These are phyloP conservation scores for Brassica carinata DNA, from an alignment of 345 rosid genomes.

Conservation along the genomic window DNA sequence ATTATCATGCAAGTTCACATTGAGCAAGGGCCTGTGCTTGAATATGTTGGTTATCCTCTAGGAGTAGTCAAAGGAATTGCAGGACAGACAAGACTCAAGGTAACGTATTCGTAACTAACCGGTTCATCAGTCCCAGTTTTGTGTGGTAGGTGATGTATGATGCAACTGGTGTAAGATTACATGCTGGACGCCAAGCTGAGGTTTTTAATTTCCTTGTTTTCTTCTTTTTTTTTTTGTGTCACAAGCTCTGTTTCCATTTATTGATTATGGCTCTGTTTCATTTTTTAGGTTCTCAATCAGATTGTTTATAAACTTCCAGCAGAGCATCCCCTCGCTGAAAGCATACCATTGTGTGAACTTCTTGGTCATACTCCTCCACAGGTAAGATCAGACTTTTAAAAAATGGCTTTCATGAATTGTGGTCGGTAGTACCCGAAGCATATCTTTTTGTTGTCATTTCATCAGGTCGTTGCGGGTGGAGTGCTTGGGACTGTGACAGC, in stretches of 20 bases:
- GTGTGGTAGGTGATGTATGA: conserved; percentile 79
- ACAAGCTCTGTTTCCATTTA: neutral
- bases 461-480: neutral
- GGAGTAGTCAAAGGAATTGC: conserved; percentile 94
- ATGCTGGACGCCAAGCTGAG: conserved; percentile 96
- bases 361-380: conserved; percentile 92
- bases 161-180: conserved; percentile 86
- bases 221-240: conserved; percentile 16
- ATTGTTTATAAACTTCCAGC: conserved; percentile 86
- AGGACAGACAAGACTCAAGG: conserved; percentile 93
- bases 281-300: conserved; percentile 78
- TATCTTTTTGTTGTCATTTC: neutral
- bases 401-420: neutral
- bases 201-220: conserved; percentile 43
- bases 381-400: conserved; percentile 44
- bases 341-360: conserved; percentile 77
- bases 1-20: conserved; percentile 70
- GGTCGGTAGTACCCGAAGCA: neutral
- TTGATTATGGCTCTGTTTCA: conserved; percentile 1
- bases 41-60: conserved; percentile 84
- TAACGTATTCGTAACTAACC: conserved; percentile 27
- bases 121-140: too few relatives aligned
- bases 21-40: conserved; percentile 97
- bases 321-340: conserved; percentile 87
- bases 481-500: conserved; percentile 66